These are phyloP conservation scores for Pterocarpus macrocarpus DNA, from an alignment of 306 rosid species.

Conservation along the genomic window DNA sequence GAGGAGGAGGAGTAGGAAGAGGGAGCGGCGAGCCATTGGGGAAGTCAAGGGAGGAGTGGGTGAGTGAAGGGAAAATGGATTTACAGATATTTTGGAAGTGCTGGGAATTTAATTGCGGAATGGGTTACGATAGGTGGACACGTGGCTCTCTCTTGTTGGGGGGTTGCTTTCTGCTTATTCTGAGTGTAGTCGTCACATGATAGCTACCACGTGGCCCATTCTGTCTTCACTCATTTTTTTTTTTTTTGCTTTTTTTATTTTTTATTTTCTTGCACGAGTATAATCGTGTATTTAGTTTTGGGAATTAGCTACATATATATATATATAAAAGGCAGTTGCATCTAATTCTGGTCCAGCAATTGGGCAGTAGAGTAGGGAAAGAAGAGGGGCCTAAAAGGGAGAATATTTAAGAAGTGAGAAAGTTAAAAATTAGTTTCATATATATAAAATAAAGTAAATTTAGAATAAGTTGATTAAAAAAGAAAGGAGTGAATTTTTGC, in stretches of 20 bases:
- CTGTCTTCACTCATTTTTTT: not conserved
- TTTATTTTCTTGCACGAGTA: too few species aligned
- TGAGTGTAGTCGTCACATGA: not conserved
- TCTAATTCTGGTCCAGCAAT: too few species aligned
- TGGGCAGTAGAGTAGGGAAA: too few species aligned
- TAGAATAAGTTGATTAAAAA: too few species aligned
- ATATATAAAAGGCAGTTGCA: too few species aligned
- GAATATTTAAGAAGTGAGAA: too few species aligned
- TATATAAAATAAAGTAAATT: too few species aligned
- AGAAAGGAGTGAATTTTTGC: too few species aligned
- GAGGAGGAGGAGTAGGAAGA: conserved; percentile 34
- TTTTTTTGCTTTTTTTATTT: not conserved
- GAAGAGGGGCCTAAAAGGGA: too few species aligned
- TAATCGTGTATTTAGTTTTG: too few species aligned
- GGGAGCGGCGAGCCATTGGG: conserved; percentile 52
- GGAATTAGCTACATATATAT: too few species aligned
- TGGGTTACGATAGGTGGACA: conserved; percentile 1
- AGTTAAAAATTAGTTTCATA: too few species aligned
- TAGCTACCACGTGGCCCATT: not conserved
- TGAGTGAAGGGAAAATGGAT: not conserved
- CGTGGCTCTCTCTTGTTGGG: conserved; percentile 28
- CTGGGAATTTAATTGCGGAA: not conserved
- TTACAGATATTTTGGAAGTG: not conserved
- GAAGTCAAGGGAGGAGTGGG: conserved; percentile 6
- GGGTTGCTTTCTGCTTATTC: not conserved